Percentiles rank a stretch among this genome's conserved stretches.
Evolutionary conservation across 2,329 filamentous ascomycete genomes (phyloP).

Genomic region (Aspergillus ruber): DNA sequence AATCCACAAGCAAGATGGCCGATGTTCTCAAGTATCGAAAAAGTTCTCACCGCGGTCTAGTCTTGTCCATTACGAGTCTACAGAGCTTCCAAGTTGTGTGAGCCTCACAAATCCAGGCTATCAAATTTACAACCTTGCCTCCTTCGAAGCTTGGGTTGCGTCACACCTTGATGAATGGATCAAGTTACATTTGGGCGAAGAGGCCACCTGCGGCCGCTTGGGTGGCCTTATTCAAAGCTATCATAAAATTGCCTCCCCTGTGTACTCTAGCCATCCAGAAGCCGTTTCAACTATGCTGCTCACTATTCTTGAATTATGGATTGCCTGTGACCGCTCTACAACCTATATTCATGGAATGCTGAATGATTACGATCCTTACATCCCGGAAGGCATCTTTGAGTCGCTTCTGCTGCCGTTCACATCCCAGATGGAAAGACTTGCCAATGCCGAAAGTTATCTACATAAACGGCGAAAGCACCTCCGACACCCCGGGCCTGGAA

Average conservation of each 20-base stretch:
- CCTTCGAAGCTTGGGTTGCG: conserved; percentile 47
- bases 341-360: conserved; percentile 36
- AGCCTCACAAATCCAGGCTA: too few relatives aligned
- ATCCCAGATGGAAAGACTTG: conserved; percentile 7
- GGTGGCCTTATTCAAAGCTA: conserved; percentile 22
- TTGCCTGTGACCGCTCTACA: conserved; percentile 46
- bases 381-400: conserved; percentile 36
- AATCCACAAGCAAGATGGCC: too few relatives aligned
- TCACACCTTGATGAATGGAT: conserved; percentile 33
- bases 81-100: too few relatives aligned
- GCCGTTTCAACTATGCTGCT: conserved; percentile 49
- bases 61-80: too few relatives aligned
- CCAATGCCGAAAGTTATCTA: conserved; percentile 8
- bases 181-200: background rate
- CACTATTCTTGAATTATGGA: conserved; percentile 51
- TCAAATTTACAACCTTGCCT: conserved; percentile 17
- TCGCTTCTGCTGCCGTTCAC: conserved; percentile 41
- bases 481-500: conserved; percentile 23
- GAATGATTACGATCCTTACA: conserved; percentile 39
- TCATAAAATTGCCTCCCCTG: conserved; percentile 11
- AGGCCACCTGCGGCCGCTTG: conserved; percentile 19
- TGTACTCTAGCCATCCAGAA: conserved; percentile 40
- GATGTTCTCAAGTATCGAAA: too few relatives aligned
- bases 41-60: too few relatives aligned
- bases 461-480: conserved; percentile 11